Conservation (phyloP, 1,284 basidiomycete species). For the Moesziomyces parantarcticus region DNA sequence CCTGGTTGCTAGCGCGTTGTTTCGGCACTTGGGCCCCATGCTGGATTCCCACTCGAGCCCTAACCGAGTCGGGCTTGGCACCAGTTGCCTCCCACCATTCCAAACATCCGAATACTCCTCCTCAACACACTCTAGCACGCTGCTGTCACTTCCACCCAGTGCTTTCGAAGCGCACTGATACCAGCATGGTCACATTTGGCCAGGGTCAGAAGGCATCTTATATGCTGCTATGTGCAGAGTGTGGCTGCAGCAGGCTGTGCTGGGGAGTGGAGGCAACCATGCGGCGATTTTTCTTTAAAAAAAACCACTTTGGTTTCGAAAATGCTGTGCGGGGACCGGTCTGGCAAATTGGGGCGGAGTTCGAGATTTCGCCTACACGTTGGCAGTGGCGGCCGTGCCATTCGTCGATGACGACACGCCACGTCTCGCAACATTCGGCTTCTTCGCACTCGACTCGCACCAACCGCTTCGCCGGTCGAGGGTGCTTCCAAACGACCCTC, state of each 20-base stretch:
- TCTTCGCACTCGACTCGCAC: not conserved
- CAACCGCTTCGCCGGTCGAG: too few species aligned
- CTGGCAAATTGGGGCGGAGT: too few species aligned
- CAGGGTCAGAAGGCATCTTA: too few species aligned
- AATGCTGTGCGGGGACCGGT: not conserved
- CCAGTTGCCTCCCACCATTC: not conserved
- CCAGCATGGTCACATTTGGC: too few species aligned
- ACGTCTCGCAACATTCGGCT: not conserved
- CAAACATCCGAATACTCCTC: not conserved
- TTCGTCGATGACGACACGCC: slow-evolving; percentile 31
- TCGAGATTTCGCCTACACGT: slow-evolving; percentile 1
- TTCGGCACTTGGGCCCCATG: not conserved
- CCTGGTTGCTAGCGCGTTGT: not conserved
- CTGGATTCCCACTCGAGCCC: slow-evolving; percentile 1
- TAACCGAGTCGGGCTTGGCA: slow-evolving; percentile 19
- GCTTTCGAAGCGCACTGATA: too few species aligned
- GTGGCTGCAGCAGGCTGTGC: not conserved
- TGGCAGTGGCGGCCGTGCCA: not conserved
- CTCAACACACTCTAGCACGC: not conserved
- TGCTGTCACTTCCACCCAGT: not conserved
- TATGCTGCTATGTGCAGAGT: too few species aligned
- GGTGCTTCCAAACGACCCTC: too few species aligned
- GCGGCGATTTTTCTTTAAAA: not conserved
- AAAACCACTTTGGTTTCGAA: not conserved
- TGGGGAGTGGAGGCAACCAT: not conserved